Conservation (phyloP, 805 yeast genomes). For the Candida pseudofarinosa region DNA sequence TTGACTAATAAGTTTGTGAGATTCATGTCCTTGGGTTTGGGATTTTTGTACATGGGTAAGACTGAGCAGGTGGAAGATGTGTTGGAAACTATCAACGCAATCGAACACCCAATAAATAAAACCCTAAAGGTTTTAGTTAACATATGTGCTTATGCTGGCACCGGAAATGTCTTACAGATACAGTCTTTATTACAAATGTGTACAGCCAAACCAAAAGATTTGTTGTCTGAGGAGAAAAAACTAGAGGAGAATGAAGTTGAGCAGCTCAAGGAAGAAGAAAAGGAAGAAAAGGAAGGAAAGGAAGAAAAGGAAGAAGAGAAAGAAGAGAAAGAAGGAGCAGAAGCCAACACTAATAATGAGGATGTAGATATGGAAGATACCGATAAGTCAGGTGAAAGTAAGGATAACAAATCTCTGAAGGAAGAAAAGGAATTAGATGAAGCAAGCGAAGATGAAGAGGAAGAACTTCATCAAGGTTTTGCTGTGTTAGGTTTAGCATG, state of each 20-base stretch:
- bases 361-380: slow-evolving; percentile 11
- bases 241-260: slow-evolving; percentile 45
- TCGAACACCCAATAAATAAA: slow-evolving; percentile 90
- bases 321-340: slow-evolving; percentile 19
- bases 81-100: slow-evolving; percentile 87
- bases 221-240: slow-evolving; percentile 56
- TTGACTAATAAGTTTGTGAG: slow-evolving; percentile 82
- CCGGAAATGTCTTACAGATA: slow-evolving; percentile 93
- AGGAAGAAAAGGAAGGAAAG: slow-evolving; percentile 18
- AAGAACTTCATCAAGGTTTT: slow-evolving; percentile 68
- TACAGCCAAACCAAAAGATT: slow-evolving; percentile 63
- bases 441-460: slow-evolving; percentile 39
- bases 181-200: slow-evolving; percentile 88
- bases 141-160: slow-evolving; percentile 94
- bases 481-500: slow-evolving; percentile 93
- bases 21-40: slow-evolving; percentile 88
- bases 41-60: slow-evolving; percentile 87
- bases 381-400: slow-evolving; percentile 22
- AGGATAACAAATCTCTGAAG: slow-evolving; percentile 25
- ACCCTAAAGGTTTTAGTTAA: slow-evolving; percentile 86
- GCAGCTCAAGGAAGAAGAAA: slow-evolving; percentile 20
- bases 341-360: slow-evolving; percentile 19
- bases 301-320: slow-evolving; percentile 27
- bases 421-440: slow-evolving; percentile 11
- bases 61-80: slow-evolving; percentile 93